A percentile compares a stretch with the other conserved stretches of the same genome.
Evolutionary conservation across 805 yeast genomes (phyloP).

Genomic region (Wickerhamomyces pijperi): DNA sequence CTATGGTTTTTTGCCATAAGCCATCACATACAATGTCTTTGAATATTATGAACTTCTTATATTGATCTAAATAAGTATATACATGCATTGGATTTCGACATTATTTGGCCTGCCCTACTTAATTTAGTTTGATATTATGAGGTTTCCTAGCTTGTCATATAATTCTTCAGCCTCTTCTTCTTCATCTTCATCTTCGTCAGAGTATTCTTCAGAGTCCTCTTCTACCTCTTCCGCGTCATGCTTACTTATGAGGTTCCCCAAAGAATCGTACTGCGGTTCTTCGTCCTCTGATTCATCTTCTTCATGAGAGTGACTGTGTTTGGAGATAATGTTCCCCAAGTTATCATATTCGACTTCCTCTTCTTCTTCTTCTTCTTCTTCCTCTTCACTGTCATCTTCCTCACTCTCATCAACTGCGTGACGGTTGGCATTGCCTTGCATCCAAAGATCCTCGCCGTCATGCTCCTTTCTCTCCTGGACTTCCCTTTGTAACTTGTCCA

Average conservation of each 20-base stretch:
- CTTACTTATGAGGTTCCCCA: conserved; percentile 7
- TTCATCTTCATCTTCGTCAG: neutral
- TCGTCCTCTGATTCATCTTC: conserved; percentile 5
- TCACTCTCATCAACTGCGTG: conserved; percentile 15
- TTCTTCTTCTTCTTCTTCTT: conserved; percentile 13
- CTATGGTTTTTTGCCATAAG: neutral
- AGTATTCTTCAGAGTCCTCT: conserved; percentile 10
- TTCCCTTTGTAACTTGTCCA: conserved; percentile 58
- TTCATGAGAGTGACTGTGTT: conserved; percentile 1
- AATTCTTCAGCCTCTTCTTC: neutral
- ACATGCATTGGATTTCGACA: no score
- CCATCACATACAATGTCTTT: neutral
- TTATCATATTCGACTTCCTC: conserved; percentile 17
- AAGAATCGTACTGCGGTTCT: conserved; percentile 13
- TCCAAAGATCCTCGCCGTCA: conserved; percentile 58
- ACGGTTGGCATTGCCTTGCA: conserved; percentile 68
- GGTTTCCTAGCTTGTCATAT: neutral
- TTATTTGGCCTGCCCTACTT: no score
- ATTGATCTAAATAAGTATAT: no score
- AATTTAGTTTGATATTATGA: neutral
- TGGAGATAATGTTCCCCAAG: conserved; percentile 1
- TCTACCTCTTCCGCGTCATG: neutral
- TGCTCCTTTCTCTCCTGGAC: conserved; percentile 47
- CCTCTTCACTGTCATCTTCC: conserved; percentile 19
- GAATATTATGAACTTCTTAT: no score